Base-by-base conservation (phyloP, 225 moss, liverwort and hornwort species). In the Sphagnum contortum region DNA sequence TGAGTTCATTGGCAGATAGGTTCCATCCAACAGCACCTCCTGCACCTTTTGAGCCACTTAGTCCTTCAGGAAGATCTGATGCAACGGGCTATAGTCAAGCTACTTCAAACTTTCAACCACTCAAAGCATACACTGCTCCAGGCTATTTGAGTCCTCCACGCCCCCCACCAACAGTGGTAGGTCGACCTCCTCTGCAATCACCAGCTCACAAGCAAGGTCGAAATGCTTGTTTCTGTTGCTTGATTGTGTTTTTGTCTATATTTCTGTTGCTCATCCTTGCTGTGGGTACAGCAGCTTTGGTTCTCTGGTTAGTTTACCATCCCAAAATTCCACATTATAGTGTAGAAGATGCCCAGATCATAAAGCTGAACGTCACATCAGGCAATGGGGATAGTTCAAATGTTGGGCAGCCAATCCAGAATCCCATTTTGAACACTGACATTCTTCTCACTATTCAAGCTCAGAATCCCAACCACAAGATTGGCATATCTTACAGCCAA, bases 71-170 rank as follows among this genome's bases (percentile, higher is more conserved):
- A 65, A 69, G 83, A 47, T 83, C 83, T 6, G 77, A 74, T 48
- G 74, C 77, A 62, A 79, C 83, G 8, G 76, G 80, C 72, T 76
- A 74, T 57, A 76, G 67, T 59, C 83, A 74, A 13, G 66, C 79
- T 13, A 74, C 29, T 29, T 29, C 29, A 29, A 29, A 29, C 29
- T 29, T 29, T 29, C 29, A 83, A 51, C 79, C 83, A 48, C 49
- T 80, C 4, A 83, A 83, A 61, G 79, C 83, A 0, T 77, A 83
- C 70, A 83, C 83, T 10, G 77, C 79, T 3, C 83, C 79, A 48
- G 80, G 83, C 0, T 84, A 77, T 1, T 70, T 57, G 53, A 77
- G 77, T 48, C 84, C 84, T 1, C 68, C 2, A 1, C 78, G 77
- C 4, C 84, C 84, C 3, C 84, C 84, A 13, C 84, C 84, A 0